Evolutionary conservation across 306 rosid species (phyloP), one percentile per base, ranked within the genome.

Genomic region (Dalbergia cultrata): DNA sequence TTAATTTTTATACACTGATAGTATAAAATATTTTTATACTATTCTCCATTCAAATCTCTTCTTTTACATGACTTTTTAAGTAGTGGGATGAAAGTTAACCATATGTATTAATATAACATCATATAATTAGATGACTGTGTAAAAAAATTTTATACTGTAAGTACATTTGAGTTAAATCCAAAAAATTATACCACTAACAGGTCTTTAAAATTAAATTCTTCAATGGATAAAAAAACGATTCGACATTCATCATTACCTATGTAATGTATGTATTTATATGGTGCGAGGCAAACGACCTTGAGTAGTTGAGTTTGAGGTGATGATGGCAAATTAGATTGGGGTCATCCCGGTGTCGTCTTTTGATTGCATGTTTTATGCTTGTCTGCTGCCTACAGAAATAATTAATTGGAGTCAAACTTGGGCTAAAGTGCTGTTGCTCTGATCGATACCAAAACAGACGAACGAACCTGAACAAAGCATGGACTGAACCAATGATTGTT

Each of bases 401-500:
- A 34, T 50, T 50, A 16, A 47, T 44, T 34, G 7, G 35, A 47
- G 44, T 9, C 66, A 43, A 56, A 7, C 45, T 14, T 13, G 22
- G 41, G 66, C 18, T 37, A 35, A 65, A n/a, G 35, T 45, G 41
- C 41, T 37, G 43, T 61, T 39, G 31, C 31, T 26, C 31, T 26
- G 31, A 26, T 47, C 44, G 72, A 58, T 21, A 58, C 59, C 35
- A 43, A 26, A 70, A 41, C 5, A 44, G 6, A 82, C 11, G 45
- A 31, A 58, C 4, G 63, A 54, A 21, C 43, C 44, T 5, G 8
- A 67, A n/a, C 70, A 50, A 52, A 50, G 74, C 81, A 72, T 79
- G 74, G 60, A 84, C 44, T 1, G 21, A 79, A 69, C 49, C 57
- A 41, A 79, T 74, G 56, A 79, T 79, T 68, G 68, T 35, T 78